These are phyloP conservation scores for Carpinus viminea DNA, from an alignment of 306 rosid genomes.

Conservation along the genomic window DNA sequence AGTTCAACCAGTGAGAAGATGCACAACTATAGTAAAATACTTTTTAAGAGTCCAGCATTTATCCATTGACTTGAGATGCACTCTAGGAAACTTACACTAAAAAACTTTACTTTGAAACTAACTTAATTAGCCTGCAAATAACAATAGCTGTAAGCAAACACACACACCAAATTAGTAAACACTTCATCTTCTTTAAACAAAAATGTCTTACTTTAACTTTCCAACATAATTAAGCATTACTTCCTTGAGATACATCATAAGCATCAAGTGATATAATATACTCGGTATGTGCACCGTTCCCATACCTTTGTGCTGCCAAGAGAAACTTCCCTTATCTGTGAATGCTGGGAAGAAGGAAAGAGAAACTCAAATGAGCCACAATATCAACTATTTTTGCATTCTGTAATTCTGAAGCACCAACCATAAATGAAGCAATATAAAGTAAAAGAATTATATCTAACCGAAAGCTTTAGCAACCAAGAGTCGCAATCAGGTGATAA, in stretches of 20 bases:
- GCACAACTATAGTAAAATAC: neutral
- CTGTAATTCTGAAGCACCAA: conserved; percentile 20
- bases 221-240: conserved; percentile 98
- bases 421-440: conserved; percentile 3
- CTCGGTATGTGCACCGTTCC: conserved; percentile 85
- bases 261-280: conserved; percentile 91
- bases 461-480: conserved; percentile 11
- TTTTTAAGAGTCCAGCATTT: neutral
- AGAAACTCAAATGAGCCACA: conserved; percentile 11
- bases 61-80: neutral
- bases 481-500: neutral
- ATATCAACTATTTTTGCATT: conserved; percentile 8
- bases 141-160: neutral
- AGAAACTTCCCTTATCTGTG: conserved; percentile 92
- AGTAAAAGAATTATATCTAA: neutral
- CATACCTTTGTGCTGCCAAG: conserved; percentile 88
- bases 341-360: conserved; percentile 55
- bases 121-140: neutral
- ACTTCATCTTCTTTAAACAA: conserved; percentile 8
- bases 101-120: neutral
- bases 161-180: neutral
- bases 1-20: neutral
- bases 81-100: neutral
- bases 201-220: conserved; percentile 67
- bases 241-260: conserved; percentile 88